Conservation (phyloP, 2,329 filamentous ascomycete species). For the Elsinoe necatrix region DNA sequence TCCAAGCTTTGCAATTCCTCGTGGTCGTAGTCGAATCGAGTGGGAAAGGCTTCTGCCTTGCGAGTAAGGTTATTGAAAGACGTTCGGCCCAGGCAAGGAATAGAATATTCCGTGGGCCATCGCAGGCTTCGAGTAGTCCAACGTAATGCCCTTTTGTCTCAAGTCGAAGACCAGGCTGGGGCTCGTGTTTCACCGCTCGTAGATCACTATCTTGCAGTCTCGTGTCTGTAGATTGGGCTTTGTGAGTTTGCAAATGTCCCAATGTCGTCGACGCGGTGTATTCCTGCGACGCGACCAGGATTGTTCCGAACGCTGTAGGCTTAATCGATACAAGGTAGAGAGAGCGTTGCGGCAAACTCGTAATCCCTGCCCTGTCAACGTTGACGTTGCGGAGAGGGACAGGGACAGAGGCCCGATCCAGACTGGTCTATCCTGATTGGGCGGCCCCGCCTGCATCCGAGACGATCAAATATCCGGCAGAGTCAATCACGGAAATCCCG, state of each 20-base stretch:
- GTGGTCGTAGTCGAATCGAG: neutral
- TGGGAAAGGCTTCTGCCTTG: slow-evolving; percentile 9
- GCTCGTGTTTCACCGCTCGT: slow-evolving; percentile 12
- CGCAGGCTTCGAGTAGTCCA: neutral
- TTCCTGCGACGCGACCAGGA: neutral
- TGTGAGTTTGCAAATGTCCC: neutral
- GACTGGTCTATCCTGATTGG: slow-evolving; percentile 1
- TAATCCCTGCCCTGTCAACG: neutral
- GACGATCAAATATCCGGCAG: neutral
- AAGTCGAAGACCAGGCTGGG: slow-evolving; percentile 1
- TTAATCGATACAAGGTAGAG: neutral
- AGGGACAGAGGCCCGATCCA: neutral
- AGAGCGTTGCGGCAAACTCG: slow-evolving; percentile 4
- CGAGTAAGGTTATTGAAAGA: neutral
- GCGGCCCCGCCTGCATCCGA: neutral
- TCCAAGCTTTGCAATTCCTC: neutral
- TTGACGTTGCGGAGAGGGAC: slow-evolving; percentile 1
- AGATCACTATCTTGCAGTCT: slow-evolving; percentile 10
- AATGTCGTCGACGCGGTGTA: slow-evolving; percentile 5
- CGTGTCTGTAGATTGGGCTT: neutral
- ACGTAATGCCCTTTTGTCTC: slow-evolving; percentile 4
- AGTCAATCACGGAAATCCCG: neutral
- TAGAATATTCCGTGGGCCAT: neutral
- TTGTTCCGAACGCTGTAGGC: slow-evolving; percentile 2
- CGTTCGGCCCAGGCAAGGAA: slow-evolving; percentile 1